Percentiles rank a stretch among this genome's conserved stretches.
These are phyloP conservation scores for Pythium vanterpoolii DNA, from an alignment of 352 stramenopile species.

Conservation along the genomic window DNA sequence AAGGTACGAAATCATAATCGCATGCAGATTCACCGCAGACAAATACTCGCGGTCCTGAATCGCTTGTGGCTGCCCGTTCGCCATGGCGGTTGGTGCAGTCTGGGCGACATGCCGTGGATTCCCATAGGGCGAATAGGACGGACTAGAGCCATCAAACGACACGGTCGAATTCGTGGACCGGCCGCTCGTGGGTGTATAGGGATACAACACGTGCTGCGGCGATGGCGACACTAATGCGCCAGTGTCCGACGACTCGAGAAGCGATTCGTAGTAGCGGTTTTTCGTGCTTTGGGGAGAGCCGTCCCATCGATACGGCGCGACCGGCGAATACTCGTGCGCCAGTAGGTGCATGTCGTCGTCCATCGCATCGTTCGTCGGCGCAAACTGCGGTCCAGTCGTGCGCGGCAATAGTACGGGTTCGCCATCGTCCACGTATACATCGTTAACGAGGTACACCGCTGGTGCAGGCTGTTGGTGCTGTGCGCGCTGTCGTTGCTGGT, in stretches of 20 bases:
- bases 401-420: conserved; percentile 51
- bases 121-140: conserved; percentile 12
- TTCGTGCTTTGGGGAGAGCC: conserved; percentile 27
- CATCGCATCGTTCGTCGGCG: conserved; percentile 10
- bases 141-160: conserved; percentile 14
- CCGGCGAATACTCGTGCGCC: conserved; percentile 38
- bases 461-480: conserved; percentile 1
- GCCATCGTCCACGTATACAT: conserved; percentile 20
- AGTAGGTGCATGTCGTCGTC: conserved; percentile 15
- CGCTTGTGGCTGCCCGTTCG: background rate
- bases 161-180: conserved; percentile 23
- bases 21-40: conserved; percentile 41
- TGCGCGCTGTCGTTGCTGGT: conserved; percentile 5
- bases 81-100: background rate
- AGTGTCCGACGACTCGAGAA: conserved; percentile 24
- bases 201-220: conserved; percentile 32
- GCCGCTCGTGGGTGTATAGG: conserved; percentile 13
- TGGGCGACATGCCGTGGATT: background rate
- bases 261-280: conserved; percentile 33
- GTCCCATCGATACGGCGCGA: conserved; percentile 30
- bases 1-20: conserved; percentile 54
- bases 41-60: conserved; percentile 35
- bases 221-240: conserved; percentile 34
- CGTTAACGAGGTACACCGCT: too few relatives aligned
- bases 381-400: background rate